phyloP scores from a whole-genome alignment of 345 rosid genomes.

The Gossypium herbaceum region DNA sequence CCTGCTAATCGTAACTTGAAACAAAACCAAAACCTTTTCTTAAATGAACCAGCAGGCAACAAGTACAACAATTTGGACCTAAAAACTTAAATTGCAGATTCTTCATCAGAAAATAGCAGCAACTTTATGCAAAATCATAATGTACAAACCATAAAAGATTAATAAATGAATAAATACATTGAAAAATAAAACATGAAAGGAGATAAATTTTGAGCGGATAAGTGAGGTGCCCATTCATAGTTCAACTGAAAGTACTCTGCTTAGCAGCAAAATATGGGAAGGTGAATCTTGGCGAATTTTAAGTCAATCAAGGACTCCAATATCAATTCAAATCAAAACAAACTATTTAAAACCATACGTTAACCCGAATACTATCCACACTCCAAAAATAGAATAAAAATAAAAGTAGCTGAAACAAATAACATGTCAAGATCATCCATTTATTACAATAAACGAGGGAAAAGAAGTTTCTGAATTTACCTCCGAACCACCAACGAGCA shows the following conservation, averaged over 20 bases:
- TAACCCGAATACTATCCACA: not conserved
- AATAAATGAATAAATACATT: not conserved
- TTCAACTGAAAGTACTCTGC: not conserved
- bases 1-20: not conserved
- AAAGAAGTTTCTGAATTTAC: not conserved
- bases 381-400: not conserved
- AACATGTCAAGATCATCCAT: not conserved
- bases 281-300: not conserved
- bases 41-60: not conserved
- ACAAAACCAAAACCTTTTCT: not conserved
- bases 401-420: not conserved
- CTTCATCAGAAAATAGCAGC: not conserved
- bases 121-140: not conserved
- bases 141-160: not conserved
- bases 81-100: not conserved
- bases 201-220: not conserved
- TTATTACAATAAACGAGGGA: not conserved
- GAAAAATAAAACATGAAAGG: not conserved
- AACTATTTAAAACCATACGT: not conserved
- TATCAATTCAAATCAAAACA: not conserved
- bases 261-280: not conserved
- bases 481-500: conserved; percentile 12
- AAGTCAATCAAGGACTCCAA: not conserved
- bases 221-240: not conserved
- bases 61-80: conserved; percentile 3